Conservation (phyloP, 148 eudicot species). For the Rhododendron ovatum region DNA sequence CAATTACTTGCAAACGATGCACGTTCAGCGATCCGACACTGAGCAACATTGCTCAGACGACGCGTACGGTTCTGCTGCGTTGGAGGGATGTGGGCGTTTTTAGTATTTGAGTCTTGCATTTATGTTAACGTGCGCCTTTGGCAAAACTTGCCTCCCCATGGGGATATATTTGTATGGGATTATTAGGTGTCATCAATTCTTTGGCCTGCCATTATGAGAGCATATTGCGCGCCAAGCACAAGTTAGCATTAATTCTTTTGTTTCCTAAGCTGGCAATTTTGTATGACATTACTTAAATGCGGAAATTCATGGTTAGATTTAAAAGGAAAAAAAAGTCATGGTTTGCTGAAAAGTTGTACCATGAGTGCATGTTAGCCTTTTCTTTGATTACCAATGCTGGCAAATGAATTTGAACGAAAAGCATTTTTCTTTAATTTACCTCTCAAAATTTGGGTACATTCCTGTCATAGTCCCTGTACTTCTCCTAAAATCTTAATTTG, state of each 20-base stretch:
- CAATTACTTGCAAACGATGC: constrained; percentile 2
- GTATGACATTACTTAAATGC: too few relatives aligned
- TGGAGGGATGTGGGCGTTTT: neutral
- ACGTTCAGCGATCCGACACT: neutral
- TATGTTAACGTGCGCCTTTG: constrained; percentile 3
- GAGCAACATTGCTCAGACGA: neutral
- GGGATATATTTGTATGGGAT: neutral
- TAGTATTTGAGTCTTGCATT: neutral
- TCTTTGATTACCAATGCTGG: neutral
- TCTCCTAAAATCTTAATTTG: neutral
- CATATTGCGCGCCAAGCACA: neutral
- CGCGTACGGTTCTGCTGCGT: constrained; percentile 1
- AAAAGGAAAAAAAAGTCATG: neutral
- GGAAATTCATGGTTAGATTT: neutral
- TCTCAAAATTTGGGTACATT: neutral
- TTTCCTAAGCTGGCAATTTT: neutral
- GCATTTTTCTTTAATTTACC: neutral
- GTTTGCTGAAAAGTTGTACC: neutral
- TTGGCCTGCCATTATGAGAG: neutral
- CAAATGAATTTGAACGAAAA: neutral
- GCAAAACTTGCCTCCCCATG: neutral
- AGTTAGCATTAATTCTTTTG: neutral
- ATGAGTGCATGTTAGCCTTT: neutral
- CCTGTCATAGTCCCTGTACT: neutral
- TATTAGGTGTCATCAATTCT: neutral